Conservation (phyloP, 2,329 filamentous ascomycete species). For the Stachybotrys elegans region DNA sequence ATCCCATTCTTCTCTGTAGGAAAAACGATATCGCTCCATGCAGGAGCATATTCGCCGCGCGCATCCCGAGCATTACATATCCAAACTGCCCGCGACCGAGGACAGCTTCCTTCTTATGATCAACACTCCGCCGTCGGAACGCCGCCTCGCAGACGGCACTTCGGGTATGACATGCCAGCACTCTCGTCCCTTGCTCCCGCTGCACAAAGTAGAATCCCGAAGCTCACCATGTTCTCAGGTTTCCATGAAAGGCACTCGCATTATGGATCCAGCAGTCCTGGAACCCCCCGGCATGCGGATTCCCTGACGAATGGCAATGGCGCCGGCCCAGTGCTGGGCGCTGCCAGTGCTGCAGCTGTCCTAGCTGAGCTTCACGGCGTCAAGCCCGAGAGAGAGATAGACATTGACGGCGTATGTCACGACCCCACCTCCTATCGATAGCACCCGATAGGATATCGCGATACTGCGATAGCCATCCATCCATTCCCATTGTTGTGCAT, state of each 20-base stretch:
- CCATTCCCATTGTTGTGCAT: too few species aligned
- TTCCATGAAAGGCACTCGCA: conserved; percentile 48
- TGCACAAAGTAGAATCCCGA: conserved; percentile 24
- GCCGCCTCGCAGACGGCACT: too few species aligned
- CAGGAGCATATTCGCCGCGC: conserved; percentile 98
- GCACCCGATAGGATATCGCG: conserved; percentile 9
- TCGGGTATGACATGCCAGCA: too few species aligned
- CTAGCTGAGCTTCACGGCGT: conserved; percentile 78
- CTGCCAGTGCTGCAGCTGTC: conserved; percentile 73
- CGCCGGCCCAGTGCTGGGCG: conserved; percentile 42
- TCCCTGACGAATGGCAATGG: conserved; percentile 61
- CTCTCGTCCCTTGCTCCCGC: too few species aligned
- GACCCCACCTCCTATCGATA: conserved; percentile 21
- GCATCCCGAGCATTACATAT: conserved; percentile 94
- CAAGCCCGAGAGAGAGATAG: conserved; percentile 71
- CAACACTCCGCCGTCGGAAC: conserved; percentile 76
- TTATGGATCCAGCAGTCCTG: conserved; percentile 60
- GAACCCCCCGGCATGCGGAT: conserved; percentile 63
- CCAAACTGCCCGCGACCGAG: conserved; percentile 95
- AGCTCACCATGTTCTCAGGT: conserved; percentile 17
- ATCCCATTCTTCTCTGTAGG: conserved; percentile 46
- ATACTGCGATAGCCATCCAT: too few species aligned
- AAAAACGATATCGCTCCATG: conserved; percentile 97
- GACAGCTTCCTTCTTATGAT: conserved; percentile 98
- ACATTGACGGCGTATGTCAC: conserved; percentile 63